These are phyloP conservation scores for Tulasnella sp. DNA, from an alignment of 768 basidiomycete genomes.

Conservation along the genomic window DNA sequence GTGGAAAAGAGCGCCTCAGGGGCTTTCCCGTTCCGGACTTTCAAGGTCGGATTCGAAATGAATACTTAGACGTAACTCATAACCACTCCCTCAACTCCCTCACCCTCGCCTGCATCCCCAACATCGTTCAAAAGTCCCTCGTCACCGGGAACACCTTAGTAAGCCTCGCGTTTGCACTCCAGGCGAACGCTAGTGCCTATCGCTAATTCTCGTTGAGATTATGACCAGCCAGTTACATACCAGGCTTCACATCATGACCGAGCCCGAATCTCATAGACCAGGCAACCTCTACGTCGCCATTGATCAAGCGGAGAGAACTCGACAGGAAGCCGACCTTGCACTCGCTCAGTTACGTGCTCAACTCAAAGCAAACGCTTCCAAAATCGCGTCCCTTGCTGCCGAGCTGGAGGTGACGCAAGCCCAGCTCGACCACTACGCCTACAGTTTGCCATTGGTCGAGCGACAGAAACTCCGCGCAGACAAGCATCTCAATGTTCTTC, in stretches of 20 bases:
- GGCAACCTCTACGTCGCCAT: background rate
- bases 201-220: no score
- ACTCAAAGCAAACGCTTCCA: background rate
- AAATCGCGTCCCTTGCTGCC: conserved; percentile 4
- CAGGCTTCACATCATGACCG: background rate
- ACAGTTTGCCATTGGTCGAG: background rate
- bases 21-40: background rate
- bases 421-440: conserved; percentile 1
- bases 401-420: background rate
- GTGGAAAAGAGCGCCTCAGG: background rate
- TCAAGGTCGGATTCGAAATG: background rate
- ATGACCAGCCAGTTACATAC: background rate
- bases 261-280: background rate
- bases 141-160: no score
- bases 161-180: no score
- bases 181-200: no score
- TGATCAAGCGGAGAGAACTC: background rate
- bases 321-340: background rate
- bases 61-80: background rate
- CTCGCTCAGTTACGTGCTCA: background rate
- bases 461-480: background rate
- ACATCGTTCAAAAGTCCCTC: no score
- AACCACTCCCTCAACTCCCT: background rate
- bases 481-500: background rate
- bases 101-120: no score